Conservation (phyloP, 495 filamentous ascomycete species). For the Penicillium flavigenum region DNA sequence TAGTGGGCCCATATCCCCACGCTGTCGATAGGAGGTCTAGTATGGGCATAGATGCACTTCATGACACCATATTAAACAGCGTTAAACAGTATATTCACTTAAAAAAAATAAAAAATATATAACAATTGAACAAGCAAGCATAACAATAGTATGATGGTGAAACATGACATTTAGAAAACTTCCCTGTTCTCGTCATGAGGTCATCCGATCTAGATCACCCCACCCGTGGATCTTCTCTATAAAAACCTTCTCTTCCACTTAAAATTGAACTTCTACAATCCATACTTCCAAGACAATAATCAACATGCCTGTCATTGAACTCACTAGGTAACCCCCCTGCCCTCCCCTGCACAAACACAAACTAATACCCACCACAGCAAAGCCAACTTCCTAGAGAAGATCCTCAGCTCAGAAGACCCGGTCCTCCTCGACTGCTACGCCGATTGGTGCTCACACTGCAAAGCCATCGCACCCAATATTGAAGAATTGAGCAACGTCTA, state of each 20-base stretch:
- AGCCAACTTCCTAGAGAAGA: slow-evolving; percentile 30
- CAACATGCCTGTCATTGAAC: slow-evolving; percentile 9
- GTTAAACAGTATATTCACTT: too few relatives aligned
- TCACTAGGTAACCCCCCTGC: slow-evolving; percentile 1
- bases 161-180: too few relatives aligned
- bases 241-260: not conserved
- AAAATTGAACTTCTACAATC: not conserved
- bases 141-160: too few relatives aligned
- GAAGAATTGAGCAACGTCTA: slow-evolving; percentile 57
- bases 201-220: not conserved
- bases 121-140: too few relatives aligned
- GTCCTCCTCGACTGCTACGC: slow-evolving; percentile 82
- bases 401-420: slow-evolving; percentile 35
- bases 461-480: slow-evolving; percentile 71
- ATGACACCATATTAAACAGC: too few relatives aligned
- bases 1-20: not conserved
- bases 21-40: not conserved
- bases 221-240: not conserved
- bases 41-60: too few relatives aligned
- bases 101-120: too few relatives aligned
- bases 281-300: not conserved
- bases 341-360: not conserved
- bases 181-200: too few relatives aligned
- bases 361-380: slow-evolving; percentile 11
- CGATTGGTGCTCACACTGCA: slow-evolving; percentile 90